These are phyloP conservation scores for Lactifluus piperatus DNA, from an alignment of 768 basidiomycete species.

Conservation along the genomic window DNA sequence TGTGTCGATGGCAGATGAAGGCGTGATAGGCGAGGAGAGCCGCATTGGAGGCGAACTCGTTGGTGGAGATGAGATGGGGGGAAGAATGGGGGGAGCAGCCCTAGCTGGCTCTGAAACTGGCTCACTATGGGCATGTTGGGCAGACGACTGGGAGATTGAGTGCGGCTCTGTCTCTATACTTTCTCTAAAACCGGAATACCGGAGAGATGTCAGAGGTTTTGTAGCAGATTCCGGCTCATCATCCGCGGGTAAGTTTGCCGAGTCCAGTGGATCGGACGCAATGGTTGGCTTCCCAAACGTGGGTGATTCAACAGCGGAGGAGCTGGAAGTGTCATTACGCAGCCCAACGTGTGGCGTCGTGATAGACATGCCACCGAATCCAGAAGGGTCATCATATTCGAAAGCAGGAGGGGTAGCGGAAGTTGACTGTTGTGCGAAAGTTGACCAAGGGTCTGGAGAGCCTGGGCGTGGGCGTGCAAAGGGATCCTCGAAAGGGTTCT, in stretches of 20 bases:
- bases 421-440: constrained; percentile 3
- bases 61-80: constrained; percentile 8
- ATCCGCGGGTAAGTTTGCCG: constrained; percentile 27
- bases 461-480: constrained; percentile 22
- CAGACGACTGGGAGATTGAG: constrained; percentile 18
- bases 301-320: neutral
- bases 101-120: neutral
- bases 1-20: constrained; percentile 9
- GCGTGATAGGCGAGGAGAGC: constrained; percentile 3
- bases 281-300: neutral
- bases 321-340: neutral
- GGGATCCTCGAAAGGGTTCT: constrained; percentile 26
- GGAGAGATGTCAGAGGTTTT: constrained; percentile 12
- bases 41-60: neutral
- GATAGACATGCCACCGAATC: constrained; percentile 3
- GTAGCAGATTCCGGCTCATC: constrained; percentile 19
- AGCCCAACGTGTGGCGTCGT: neutral
- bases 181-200: constrained; percentile 47
- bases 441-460: constrained; percentile 26
- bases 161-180: constrained; percentile 27
- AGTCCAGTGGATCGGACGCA: constrained; percentile 34
- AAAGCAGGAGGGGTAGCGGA: neutral
- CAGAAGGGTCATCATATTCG: constrained; percentile 15
- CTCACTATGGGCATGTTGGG: constrained; percentile 21
- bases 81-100: constrained; percentile 22